Conservation (phyloP, 176 grass and related monocot species). For the Themeda triandra region DNA sequence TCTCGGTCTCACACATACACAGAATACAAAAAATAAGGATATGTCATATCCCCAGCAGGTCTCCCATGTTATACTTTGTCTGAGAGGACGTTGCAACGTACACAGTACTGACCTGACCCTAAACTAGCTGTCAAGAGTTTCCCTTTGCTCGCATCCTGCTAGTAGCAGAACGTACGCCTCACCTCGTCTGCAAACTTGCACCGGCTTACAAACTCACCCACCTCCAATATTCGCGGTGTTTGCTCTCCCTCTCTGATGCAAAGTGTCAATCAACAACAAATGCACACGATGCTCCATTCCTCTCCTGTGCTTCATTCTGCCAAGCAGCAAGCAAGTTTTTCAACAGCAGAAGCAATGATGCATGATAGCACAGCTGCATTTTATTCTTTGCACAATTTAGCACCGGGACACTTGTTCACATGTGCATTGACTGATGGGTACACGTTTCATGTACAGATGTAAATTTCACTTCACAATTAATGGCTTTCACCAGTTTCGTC, state of each 20-base stretch:
- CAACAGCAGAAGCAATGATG: background rate
- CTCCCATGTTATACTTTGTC: background rate
- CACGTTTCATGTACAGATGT: background rate
- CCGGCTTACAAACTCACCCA: background rate
- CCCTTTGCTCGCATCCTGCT: conserved; percentile 32
- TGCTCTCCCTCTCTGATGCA: conserved; percentile 16
- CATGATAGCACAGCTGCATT: background rate
- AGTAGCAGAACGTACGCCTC: background rate
- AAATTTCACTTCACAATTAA: background rate
- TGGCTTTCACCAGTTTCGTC: background rate
- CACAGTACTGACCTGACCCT: background rate
- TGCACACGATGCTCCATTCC: background rate
- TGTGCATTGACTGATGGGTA: background rate
- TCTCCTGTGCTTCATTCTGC: background rate
- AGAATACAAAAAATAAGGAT: background rate
- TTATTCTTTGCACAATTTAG: conserved; percentile 25
- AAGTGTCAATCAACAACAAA: conserved; percentile 18
- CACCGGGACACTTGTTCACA: conserved; percentile 1
- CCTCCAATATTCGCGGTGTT: conserved; percentile 19
- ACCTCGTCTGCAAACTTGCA: conserved; percentile 16
- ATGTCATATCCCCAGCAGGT: background rate
- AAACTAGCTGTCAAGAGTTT: conserved; percentile 42
- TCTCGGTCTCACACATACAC: background rate
- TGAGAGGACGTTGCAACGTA: conserved; percentile 27
- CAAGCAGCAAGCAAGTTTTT: background rate